These are phyloP conservation scores for Ophiostoma sp. DNA, from an alignment of 2,329 filamentous ascomycete species.

Conservation along the genomic window DNA sequence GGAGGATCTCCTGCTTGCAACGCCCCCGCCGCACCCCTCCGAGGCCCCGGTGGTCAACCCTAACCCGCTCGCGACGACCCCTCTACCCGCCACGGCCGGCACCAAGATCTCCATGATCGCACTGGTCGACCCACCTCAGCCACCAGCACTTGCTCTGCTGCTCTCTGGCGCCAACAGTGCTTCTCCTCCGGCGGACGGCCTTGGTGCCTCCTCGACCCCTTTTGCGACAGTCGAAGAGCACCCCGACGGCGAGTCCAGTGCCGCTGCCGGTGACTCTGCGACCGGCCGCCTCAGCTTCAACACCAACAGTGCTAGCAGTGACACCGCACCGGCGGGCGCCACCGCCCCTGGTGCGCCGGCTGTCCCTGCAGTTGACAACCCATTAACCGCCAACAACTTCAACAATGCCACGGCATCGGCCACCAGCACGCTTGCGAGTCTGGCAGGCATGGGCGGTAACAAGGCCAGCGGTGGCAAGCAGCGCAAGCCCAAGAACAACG, in stretches of 20 bases:
- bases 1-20: constrained; percentile 89
- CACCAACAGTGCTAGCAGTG: constrained; percentile 29
- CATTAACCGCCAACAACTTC: constrained; percentile 39
- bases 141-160: constrained; percentile 55
- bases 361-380: not conserved
- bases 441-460: constrained; percentile 61
- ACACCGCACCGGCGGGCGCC: constrained; percentile 48
- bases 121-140: constrained; percentile 61
- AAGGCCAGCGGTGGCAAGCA: constrained; percentile 74
- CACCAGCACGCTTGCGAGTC: constrained; percentile 77
- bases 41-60: constrained; percentile 84
- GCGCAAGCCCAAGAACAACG: constrained; percentile 95
- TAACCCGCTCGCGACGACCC: constrained; percentile 85
- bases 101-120: constrained; percentile 79
- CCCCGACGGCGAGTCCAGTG: constrained; percentile 26
- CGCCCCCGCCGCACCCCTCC: constrained; percentile 91
- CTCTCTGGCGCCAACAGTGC: constrained; percentile 45
- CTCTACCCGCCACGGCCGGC: constrained; percentile 79
- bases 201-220: not conserved
- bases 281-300: constrained; percentile 29
- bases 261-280: constrained; percentile 22
- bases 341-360: constrained; percentile 44
- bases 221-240: constrained; percentile 28
- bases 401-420: constrained; percentile 30
- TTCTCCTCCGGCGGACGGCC: constrained; percentile 33